These are phyloP conservation scores for Beauveria rudraprayagi DNA, from an alignment of 2,329 filamentous ascomycete species.

Conservation along the genomic window DNA sequence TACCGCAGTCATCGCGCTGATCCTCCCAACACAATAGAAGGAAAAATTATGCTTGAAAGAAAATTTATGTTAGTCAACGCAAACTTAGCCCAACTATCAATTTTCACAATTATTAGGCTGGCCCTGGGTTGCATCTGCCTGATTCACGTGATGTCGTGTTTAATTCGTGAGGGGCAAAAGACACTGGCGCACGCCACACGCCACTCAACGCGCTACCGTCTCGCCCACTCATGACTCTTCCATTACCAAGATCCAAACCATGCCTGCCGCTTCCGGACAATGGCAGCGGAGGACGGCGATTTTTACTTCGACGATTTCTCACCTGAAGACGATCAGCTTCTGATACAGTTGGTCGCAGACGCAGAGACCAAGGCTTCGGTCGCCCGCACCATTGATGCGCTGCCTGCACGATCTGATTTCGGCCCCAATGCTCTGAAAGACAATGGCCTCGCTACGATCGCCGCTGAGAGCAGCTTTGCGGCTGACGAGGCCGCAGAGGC, in stretches of 20 bases:
- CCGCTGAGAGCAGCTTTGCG: not conserved
- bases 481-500: not conserved
- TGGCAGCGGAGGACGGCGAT: constrained; percentile 30
- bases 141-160: constrained; percentile 8
- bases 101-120: too few species aligned
- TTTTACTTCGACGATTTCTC: constrained; percentile 42
- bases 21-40: too few species aligned
- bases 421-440: not conserved
- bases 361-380: constrained; percentile 12
- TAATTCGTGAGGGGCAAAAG: not conserved
- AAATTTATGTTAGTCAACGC: too few species aligned
- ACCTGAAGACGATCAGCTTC: constrained; percentile 36
- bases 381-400: constrained; percentile 1
- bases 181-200: not conserved
- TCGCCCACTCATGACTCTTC: not conserved
- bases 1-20: too few species aligned
- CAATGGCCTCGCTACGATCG: not conserved
- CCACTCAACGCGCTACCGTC: constrained; percentile 4
- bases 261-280: not conserved
- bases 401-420: not conserved
- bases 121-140: not conserved
- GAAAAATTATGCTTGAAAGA: too few species aligned
- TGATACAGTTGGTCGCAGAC: constrained; percentile 26
- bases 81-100: too few species aligned
- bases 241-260: not conserved